Evolutionary conservation across 1,139 yeast species (phyloP).

Genomic region (Yamadazyma membranifaciens): DNA sequence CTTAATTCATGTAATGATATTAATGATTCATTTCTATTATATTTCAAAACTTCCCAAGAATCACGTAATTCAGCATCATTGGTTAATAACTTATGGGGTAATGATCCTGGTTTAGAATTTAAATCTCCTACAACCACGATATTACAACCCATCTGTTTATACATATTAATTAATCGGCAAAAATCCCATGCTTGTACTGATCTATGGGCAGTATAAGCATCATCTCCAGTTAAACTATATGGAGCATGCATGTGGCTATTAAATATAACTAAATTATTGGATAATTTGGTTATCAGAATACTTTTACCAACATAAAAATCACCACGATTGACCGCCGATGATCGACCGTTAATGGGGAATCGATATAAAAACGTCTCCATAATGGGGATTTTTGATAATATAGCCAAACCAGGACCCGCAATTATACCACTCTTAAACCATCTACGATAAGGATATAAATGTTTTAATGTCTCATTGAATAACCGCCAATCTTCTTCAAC

Average conservation of each 20-base stretch:
- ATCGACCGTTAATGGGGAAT: conserved; percentile 91
- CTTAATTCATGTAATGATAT: conserved; percentile 40
- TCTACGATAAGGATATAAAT: conserved; percentile 62
- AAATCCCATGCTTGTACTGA: conserved; percentile 98
- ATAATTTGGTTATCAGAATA: conserved; percentile 70
- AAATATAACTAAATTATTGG: conserved; percentile 68
- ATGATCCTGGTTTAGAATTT: conserved; percentile 82
- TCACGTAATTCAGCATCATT: conserved; percentile 69
- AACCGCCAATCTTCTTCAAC: conserved; percentile 78
- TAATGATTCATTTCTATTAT: conserved; percentile 22
- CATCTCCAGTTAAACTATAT: conserved; percentile 77
- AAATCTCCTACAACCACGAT: conserved; percentile 91
- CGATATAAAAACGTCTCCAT: conserved; percentile 73
- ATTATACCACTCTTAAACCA: conserved; percentile 79
- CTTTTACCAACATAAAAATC: conserved; percentile 98
- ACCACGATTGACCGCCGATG: conserved; percentile 90
- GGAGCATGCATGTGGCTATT: conserved; percentile 99
- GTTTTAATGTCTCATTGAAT: conserved; percentile 45
- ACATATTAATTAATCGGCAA: conserved; percentile 59
- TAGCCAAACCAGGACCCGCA: conserved; percentile 90
- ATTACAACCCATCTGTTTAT: conserved; percentile 74
- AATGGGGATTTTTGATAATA: conserved; percentile 82
- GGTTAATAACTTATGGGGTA: conserved; percentile 76
- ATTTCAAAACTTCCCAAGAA: conserved; percentile 76
- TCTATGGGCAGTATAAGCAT: conserved; percentile 85